Evolutionary conservation across 1,284 basidiomycete species (phyloP).

Genomic region (Tausonia pullulans): DNA sequence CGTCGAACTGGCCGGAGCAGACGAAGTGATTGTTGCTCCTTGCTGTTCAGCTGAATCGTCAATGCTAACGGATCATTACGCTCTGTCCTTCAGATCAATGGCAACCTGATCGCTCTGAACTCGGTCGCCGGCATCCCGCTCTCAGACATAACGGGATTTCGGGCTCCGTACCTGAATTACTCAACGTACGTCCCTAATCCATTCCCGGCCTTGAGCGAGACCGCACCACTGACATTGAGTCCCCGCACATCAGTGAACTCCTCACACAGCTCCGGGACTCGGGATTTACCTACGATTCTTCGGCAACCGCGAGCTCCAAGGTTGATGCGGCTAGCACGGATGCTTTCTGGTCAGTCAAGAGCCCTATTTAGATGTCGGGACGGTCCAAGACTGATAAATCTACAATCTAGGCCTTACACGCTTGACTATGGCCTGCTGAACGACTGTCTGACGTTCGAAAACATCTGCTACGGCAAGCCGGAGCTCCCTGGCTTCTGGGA

Average conservation of each 20-base stretch:
- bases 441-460: conserved; percentile 50
- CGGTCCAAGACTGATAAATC: conserved; percentile 23
- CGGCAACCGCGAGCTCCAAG: conserved; percentile 51
- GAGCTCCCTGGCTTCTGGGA: conserved; percentile 66
- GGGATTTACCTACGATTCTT: conserved; percentile 66
- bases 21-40: conserved; percentile 2
- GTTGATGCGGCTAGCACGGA: conserved; percentile 58
- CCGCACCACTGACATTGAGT: background rate
- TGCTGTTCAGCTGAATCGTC: background rate
- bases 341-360: conserved; percentile 43
- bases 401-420: conserved; percentile 46
- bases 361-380: background rate
- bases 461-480: conserved; percentile 57
- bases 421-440: conserved; percentile 67
- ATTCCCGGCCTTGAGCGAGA: conserved; percentile 6
- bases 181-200: conserved; percentile 28
- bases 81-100: conserved; percentile 47
- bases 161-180: conserved; percentile 52
- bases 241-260: conserved; percentile 36
- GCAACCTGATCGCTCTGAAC: conserved; percentile 68
- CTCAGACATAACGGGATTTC: conserved; percentile 38
- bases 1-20: conserved; percentile 47
- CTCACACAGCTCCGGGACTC: conserved; percentile 46
- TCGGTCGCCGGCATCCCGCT: conserved; percentile 67
- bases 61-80: background rate